A percentile compares a stretch with the other conserved stretches of the same genome.
phyloP scores from a whole-genome alignment of 2,329 filamentous ascomycete genomes.

The Orbilia blumenaviensis region DNA sequence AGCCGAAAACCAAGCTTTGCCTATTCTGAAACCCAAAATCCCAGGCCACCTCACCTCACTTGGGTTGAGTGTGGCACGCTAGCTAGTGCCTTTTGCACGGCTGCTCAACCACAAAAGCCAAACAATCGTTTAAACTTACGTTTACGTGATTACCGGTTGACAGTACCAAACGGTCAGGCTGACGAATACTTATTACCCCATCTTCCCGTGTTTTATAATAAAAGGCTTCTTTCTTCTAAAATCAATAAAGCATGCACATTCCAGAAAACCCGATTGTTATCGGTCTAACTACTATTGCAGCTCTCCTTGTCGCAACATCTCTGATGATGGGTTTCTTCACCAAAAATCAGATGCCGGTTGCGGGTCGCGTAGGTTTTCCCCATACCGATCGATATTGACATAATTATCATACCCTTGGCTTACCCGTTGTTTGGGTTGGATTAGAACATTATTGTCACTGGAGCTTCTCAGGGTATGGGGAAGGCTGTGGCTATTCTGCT shows the following conservation, averaged over 20 bases:
- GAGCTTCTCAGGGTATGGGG: slow-evolving; percentile 92
- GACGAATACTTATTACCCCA: background rate
- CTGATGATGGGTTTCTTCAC: slow-evolving; percentile 74
- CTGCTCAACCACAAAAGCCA: too few relatives aligned
- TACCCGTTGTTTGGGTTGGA: background rate
- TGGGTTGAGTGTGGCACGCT: background rate
- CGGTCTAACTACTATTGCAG: slow-evolving; percentile 22
- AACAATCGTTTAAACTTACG: too few relatives aligned
- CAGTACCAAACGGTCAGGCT: too few relatives aligned
- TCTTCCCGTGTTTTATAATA: too few relatives aligned
- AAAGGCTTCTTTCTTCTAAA: too few relatives aligned
- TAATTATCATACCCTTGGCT: background rate
- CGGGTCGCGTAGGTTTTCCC: slow-evolving; percentile 73
- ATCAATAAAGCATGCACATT: slow-evolving; percentile 1
- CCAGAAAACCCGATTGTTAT: slow-evolving; percentile 1
- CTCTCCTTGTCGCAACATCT: slow-evolving; percentile 31
- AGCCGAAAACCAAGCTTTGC: slow-evolving; percentile 15
- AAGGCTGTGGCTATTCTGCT: slow-evolving; percentile 77
- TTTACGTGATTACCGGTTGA: too few relatives aligned
- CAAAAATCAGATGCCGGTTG: slow-evolving; percentile 82
- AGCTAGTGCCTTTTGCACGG: too few relatives aligned
- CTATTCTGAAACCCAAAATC: background rate
- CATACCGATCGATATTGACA: background rate
- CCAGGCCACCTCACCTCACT: background rate
- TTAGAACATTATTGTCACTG: slow-evolving; percentile 87